Conservation (phyloP, 2,329 filamentous ascomycete species). For the Didymella pinodella region DNA sequence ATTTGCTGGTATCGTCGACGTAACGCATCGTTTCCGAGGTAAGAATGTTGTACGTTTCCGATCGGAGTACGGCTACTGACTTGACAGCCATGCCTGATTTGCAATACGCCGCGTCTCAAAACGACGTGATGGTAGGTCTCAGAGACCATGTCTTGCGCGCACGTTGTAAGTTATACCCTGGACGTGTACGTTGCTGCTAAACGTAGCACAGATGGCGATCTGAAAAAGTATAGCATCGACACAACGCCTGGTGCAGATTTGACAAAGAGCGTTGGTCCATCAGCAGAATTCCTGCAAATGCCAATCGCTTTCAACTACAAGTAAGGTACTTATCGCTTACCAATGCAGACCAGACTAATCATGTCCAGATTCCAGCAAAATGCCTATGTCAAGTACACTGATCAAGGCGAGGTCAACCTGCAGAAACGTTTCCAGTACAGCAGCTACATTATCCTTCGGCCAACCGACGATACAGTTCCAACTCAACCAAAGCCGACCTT, state of each 20-base stretch:
- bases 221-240: conserved; percentile 68
- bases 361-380: conserved; percentile 80
- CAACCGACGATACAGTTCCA: conserved; percentile 69
- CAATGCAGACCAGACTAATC: conserved; percentile 3
- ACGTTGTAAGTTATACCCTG: conserved; percentile 63
- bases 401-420: conserved; percentile 50
- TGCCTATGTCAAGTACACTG: conserved; percentile 70
- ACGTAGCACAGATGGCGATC: conserved; percentile 57
- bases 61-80: conserved; percentile 23
- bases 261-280: conserved; percentile 76
- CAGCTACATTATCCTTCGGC: conserved; percentile 62
- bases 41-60: conserved; percentile 23
- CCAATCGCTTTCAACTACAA: conserved; percentile 73
- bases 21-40: conserved; percentile 87
- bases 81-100: conserved; percentile 77
- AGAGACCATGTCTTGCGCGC: conserved; percentile 74
- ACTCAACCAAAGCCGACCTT: conserved; percentile 65
- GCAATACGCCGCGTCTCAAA: conserved; percentile 75
- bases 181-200: background rate
- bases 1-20: conserved; percentile 74
- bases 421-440: conserved; percentile 38
- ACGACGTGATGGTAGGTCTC: conserved; percentile 75
- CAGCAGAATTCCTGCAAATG: conserved; percentile 78
- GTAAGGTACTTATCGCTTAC: conserved; percentile 41
- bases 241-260: conserved; percentile 61